Evolutionary conservation across 2,329 filamentous ascomycete species (phyloP).

Genomic region (Monosporascus sp.): DNA sequence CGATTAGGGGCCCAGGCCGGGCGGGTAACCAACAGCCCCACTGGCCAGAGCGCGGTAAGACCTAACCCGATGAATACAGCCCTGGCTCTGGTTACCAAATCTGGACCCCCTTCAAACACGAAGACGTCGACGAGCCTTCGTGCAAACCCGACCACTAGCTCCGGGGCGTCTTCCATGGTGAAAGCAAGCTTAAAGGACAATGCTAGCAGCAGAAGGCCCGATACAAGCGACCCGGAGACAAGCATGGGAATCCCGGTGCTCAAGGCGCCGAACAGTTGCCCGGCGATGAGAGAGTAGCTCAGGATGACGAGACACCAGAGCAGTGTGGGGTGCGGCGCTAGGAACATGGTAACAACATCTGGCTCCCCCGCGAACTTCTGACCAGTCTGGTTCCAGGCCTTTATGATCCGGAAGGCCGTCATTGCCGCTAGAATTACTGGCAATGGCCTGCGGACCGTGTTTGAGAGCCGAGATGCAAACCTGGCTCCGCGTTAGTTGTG

Average conservation of each 20-base stretch:
- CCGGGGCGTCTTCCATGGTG: constrained; percentile 80
- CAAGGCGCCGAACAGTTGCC: constrained; percentile 39
- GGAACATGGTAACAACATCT: constrained; percentile 73
- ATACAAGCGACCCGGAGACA: constrained; percentile 35
- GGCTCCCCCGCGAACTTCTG: constrained; percentile 91
- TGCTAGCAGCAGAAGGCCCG: constrained; percentile 46
- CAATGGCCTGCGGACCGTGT: constrained; percentile 21
- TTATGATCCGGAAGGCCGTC: constrained; percentile 57
- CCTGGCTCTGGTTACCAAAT: constrained; percentile 45
- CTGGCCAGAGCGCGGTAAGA: constrained; percentile 31
- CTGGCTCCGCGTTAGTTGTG: constrained; percentile 1
- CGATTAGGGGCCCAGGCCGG: constrained; percentile 17
- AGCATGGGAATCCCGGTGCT: constrained; percentile 34
- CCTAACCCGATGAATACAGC: constrained; percentile 46
- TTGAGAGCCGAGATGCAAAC: constrained; percentile 12
- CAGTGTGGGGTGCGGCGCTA: constrained; percentile 57
- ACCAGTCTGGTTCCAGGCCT: constrained; percentile 94
- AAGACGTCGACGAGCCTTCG: constrained; percentile 35
- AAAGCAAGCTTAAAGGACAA: constrained; percentile 88
- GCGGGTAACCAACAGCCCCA: constrained; percentile 32
- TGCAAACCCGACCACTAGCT: constrained; percentile 57
- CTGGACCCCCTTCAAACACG: constrained; percentile 28
- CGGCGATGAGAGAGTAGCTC: constrained; percentile 60
- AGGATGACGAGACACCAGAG: constrained; percentile 71
- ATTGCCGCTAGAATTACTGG: constrained; percentile 45